Evolutionary conservation across 169 alveolate species (phyloP).

Genomic region (Plasmodium adleri): DNA sequence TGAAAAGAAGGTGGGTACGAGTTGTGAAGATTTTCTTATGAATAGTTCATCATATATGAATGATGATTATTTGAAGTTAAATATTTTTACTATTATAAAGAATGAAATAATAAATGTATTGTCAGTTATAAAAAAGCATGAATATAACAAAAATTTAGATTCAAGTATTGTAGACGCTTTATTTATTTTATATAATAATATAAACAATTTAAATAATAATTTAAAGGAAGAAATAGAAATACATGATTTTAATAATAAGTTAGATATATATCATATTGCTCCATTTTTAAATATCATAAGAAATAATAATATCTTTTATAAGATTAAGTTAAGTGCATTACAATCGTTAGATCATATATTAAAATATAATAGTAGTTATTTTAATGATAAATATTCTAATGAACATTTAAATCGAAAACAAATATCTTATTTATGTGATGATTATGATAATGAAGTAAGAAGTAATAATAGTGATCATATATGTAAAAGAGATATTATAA

Average conservation of each 20-base stretch:
- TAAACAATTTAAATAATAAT: slow-evolving; percentile 53
- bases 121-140: slow-evolving; percentile 69
- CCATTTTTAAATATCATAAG: slow-evolving; percentile 76
- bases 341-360: slow-evolving; percentile 74
- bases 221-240: slow-evolving; percentile 35
- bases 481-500: slow-evolving; percentile 8
- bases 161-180: slow-evolving; percentile 74
- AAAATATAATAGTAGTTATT: slow-evolving; percentile 41
- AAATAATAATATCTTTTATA: slow-evolving; percentile 70
- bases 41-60: not conserved
- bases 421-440: slow-evolving; percentile 14
- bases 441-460: slow-evolving; percentile 10
- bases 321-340: slow-evolving; percentile 54
- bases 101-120: slow-evolving; percentile 76
- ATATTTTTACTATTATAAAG: slow-evolving; percentile 70
- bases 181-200: slow-evolving; percentile 69
- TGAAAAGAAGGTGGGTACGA: not conserved
- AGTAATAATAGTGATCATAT: not conserved
- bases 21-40: not conserved
- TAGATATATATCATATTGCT: slow-evolving; percentile 76
- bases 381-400: slow-evolving; percentile 24
- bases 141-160: slow-evolving; percentile 69
- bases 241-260: slow-evolving; percentile 50
- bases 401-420: slow-evolving; percentile 4
- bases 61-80: slow-evolving; percentile 52